phyloP scores from a whole-genome alignment of 163 green algal species.

The Coccomyxa subellipsoidea region DNA sequence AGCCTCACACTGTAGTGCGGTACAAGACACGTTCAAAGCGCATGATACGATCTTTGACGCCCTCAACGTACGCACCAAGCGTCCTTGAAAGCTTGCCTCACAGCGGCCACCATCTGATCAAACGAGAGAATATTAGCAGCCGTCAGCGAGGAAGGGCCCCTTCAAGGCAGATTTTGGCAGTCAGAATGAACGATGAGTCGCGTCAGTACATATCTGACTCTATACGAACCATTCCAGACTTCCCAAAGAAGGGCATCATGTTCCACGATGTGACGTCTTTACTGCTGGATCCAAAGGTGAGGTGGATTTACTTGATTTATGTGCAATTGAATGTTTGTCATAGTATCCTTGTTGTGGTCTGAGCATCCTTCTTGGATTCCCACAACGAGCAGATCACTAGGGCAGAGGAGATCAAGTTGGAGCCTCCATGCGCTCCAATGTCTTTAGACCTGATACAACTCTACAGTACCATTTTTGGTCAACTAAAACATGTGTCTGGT shows the following conservation, averaged over 20 bases:
- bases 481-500: too few species aligned
- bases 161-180: not conserved
- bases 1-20: too few species aligned
- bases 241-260: conserved; percentile 74
- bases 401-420: too few species aligned
- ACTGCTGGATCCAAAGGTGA: conserved; percentile 68
- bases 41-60: not conserved
- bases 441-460: too few species aligned
- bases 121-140: not conserved
- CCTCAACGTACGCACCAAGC: not conserved
- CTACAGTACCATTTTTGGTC: too few species aligned
- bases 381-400: too few species aligned
- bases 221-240: conserved; percentile 45
- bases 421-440: too few species aligned
- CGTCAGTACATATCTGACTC: conserved; percentile 41
- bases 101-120: not conserved
- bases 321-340: too few species aligned
- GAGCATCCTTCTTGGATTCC: too few species aligned
- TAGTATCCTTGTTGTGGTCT: too few species aligned
- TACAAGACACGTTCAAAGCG: not conserved
- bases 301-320: too few species aligned
- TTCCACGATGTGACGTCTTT: conserved; percentile 97
- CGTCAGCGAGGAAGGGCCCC: not conserved
- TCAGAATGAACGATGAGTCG: not conserved
- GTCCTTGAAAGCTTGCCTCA: not conserved